Conservation (phyloP, 306 rosid species). For the Acacia acuminata region DNA sequence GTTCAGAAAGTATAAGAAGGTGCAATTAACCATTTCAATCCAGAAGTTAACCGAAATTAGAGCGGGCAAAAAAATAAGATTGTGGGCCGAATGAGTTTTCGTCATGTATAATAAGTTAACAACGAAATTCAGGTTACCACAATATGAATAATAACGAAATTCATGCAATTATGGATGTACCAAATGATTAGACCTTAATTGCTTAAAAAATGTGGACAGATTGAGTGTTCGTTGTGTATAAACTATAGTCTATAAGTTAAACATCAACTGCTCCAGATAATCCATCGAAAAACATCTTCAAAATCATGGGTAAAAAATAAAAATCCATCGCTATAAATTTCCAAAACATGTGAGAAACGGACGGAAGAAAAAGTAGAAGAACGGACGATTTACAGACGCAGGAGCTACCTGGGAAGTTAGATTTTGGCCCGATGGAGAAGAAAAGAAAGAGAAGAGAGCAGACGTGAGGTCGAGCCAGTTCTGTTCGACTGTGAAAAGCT, state of each 20-base stretch:
- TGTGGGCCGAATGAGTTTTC: background rate
- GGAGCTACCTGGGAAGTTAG: constrained; percentile 61
- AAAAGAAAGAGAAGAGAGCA: constrained; percentile 61
- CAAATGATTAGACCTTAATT: background rate
- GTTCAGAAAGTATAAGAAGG: background rate
- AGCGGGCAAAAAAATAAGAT: background rate
- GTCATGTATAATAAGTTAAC: background rate
- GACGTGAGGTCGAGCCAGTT: constrained; percentile 58
- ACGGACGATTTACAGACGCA: background rate
- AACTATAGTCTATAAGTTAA: background rate
- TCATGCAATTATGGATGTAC: background rate
- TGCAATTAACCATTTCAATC: background rate
- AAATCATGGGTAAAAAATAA: background rate
- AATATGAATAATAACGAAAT: background rate
- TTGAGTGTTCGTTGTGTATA: background rate
- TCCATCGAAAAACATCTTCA: background rate
- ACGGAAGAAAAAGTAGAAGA: background rate
- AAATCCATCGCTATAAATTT: background rate
- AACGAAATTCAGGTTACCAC: background rate
- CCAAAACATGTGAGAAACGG: background rate
- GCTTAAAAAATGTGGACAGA: background rate
- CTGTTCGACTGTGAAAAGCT: constrained; percentile 63
- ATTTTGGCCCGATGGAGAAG: constrained; percentile 47
- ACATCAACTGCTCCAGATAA: background rate
- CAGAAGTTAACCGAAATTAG: background rate